Base-by-base conservation (phyloP, 768 basidiomycete species). In the Agaricus subrufescens region DNA sequence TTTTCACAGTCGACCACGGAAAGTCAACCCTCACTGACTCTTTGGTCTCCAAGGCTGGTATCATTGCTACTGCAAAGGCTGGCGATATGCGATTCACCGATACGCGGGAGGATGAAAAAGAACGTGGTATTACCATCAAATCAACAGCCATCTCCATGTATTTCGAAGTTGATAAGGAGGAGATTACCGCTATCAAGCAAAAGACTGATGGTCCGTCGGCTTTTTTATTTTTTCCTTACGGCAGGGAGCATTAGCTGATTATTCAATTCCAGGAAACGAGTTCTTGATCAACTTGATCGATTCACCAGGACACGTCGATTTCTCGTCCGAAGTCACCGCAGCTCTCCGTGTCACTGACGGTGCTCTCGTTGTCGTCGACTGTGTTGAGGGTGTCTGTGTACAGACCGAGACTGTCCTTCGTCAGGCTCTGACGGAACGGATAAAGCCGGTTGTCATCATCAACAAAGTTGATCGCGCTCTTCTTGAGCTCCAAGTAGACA, bases 271-370 rank as follows among this genome's bases (percentile, higher is more conserved):
- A 87, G 94, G 94, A 62, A 81, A 85, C 69, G 93, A 98, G 73
- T 99, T 99, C 84, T 84, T 99, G 83, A 98, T 99, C 82, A 99
- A 99, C 79, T 77, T 99, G 78, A 98, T 99, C 79, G 97, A 99
- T 73, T 98, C 95, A 7, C 97, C 97, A 52, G 97, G 97, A 66
- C 97, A 99, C 85, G 97, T 99, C 74, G 97, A 99, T 74, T 99
- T 99, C 82, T 99, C 97, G 34, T 98, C 97, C 51, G 97, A 99
- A 76, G 97, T 99, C 66, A 99, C 97, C 2, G 97, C 97, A 60
- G 97, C 97, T 62, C 93, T 99, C 70, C 97, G 97, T 78, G 97
- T 99, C 67, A 99, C 97, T 61, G 97, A 99, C 62, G 97, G 96
- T 80, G 97, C 97, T 58, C 89, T 99, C 64, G 97, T 99, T 67